A percentile compares a stretch with the other conserved stretches of the same genome.
Conservation (phyloP, 2,329 filamentous ascomycete genomes). For the Trichoderma polysporum region DNA sequence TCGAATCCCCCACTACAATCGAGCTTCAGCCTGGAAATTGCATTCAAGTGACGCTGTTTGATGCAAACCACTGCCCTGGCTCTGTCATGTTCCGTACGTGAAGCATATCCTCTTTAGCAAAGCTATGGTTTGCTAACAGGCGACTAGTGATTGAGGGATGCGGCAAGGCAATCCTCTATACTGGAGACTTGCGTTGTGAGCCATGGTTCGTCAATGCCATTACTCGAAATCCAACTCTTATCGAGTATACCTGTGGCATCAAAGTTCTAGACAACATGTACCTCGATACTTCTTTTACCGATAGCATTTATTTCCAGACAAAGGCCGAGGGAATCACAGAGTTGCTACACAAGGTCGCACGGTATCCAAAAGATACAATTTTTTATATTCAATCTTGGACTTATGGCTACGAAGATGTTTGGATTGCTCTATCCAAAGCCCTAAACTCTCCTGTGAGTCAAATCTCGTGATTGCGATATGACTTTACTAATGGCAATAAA, state of each 20-base stretch:
- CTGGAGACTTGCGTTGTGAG: conserved; percentile 84
- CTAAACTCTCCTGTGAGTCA: conserved; percentile 59
- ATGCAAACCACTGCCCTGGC: conserved; percentile 90
- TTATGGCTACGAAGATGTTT: conserved; percentile 86
- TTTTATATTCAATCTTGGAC: conserved; percentile 92
- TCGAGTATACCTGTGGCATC: conserved; percentile 69
- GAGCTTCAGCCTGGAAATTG: conserved; percentile 67
- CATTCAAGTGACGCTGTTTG: conserved; percentile 81
- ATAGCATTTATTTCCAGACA: conserved; percentile 49
- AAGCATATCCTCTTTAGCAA: not conserved
- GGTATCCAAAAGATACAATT: conserved; percentile 69
- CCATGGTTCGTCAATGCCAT: conserved; percentile 80
- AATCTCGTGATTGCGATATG: not conserved
- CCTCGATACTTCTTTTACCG: conserved; percentile 77
- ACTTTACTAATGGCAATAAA: conserved; percentile 19
- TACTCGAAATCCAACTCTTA: conserved; percentile 66
- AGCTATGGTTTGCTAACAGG: not conserved
- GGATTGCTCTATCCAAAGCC: conserved; percentile 73
- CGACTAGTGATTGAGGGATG: conserved; percentile 68
- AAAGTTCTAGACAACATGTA: conserved; percentile 78
- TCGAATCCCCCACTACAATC: conserved; percentile 75
- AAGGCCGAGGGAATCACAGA: conserved; percentile 76
- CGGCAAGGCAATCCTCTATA: conserved; percentile 76
- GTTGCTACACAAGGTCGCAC: conserved; percentile 64
- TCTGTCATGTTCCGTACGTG: conserved; percentile 79